Evolutionary conservation across 2,329 filamentous ascomycete genomes (phyloP), one percentile per base, ranked within the genome.

Genomic region (Nemania abortiva): DNA sequence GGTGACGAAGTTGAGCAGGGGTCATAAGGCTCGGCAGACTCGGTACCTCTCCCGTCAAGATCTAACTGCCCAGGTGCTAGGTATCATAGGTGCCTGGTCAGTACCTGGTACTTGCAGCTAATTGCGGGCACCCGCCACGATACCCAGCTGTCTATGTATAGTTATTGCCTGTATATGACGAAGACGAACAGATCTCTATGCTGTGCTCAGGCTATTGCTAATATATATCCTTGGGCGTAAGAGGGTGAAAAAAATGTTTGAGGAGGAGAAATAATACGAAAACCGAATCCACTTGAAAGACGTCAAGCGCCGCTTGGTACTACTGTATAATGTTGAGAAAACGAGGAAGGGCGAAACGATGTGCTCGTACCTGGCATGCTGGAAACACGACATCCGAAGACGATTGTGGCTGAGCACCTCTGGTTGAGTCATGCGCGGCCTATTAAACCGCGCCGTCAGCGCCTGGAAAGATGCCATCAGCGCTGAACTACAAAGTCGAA

Each of bases 1-100:
- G 55, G 60, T 67, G 68, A 70, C 68, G 64, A 60, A 52, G 58
- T 63, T 57, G 50, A 42, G 60, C 68, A 67, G 64, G 68, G 68
- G 56, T 66, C 31, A 37, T 6, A 10, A 39, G 39, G 50, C 49
- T 60, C 65, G 65, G 65, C 60, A 63, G 53, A 60, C 49, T 58
- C 54, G 65, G 65, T 58, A 58, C 53, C 37, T 49, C 53, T 54
- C 53, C 59, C 59, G 47, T 27, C 11, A 39, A n/a, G 20, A 24
- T 55, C 29, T 52, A 42, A 29, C 20, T 10, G 31, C 47, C 50
- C 9, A 37, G 27, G 22, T 52, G 37, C 31, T 6, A 27, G 24
- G 24, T 27, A 27, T 27, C 24, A 27, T 27, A 27, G 24, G 24
- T 27, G 24, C 24, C 24, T 27, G 24, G 24, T 27, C 24, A 27